A percentile compares a stretch with the other conserved stretches of the same genome.
phyloP scores from a whole-genome alignment of 192 early-diverging fungal genomes.

The Coemansia sp. region DNA sequence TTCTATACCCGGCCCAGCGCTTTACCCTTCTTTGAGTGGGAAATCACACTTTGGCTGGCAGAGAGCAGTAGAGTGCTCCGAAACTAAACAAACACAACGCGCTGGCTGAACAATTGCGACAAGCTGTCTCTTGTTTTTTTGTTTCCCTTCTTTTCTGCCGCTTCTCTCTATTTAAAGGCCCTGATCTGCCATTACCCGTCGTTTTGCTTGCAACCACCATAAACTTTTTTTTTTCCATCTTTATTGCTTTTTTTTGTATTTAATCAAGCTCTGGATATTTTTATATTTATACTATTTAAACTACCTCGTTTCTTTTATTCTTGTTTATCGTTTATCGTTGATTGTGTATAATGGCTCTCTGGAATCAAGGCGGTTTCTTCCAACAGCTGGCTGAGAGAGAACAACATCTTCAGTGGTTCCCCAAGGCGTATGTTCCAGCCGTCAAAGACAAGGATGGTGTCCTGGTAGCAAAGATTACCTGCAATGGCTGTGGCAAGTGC shows the following conservation, averaged over 20 bases:
- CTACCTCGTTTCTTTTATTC: not conserved
- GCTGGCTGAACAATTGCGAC: not conserved
- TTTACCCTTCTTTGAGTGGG: not conserved
- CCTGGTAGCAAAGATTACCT: conserved; percentile 36
- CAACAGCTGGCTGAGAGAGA: conserved; percentile 56
- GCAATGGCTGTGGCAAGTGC: conserved; percentile 46
- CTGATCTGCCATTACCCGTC: not conserved
- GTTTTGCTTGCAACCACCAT: not conserved
- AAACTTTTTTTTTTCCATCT: not conserved
- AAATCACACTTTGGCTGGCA: not conserved
- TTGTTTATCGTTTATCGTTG: not conserved
- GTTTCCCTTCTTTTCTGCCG: not conserved
- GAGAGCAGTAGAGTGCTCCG: not conserved
- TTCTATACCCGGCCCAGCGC: not conserved
- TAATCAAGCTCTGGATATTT: not conserved
- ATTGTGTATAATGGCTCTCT: conserved; percentile 37
- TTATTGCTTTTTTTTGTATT: not conserved
- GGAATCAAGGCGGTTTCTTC: conserved; percentile 57
- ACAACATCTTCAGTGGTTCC: conserved; percentile 56
- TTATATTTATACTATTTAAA: not conserved
- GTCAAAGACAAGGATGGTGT: conserved; percentile 44
- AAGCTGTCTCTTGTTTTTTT: not conserved
- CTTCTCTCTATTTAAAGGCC: not conserved
- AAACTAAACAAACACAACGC: not conserved
- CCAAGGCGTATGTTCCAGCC: conserved; percentile 53